Base-by-base conservation (phyloP, 306 rosid species). In the Lathyrus tuberosus region DNA sequence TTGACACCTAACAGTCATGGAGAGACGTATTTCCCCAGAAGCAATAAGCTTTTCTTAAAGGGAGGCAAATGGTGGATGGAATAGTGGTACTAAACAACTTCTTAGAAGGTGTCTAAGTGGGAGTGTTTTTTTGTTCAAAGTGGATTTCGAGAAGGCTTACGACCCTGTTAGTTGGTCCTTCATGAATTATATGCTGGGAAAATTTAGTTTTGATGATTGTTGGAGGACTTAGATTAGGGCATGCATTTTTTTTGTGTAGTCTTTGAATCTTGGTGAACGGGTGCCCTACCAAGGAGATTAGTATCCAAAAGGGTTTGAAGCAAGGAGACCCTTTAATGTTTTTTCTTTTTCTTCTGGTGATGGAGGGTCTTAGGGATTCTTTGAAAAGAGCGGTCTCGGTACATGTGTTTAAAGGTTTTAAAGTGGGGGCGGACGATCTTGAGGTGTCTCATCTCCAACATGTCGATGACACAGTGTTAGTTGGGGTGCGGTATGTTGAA, bases 351-450 rank as follows among this genome's bases (percentile, higher is more conserved):
- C 30, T 40, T 40, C 44, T 10, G 3, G 44, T 40, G 10, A 12
- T 2, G 11, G 14, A 40, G 13, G 98, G 30, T 3, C 30, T 26
- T 26, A 26, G 30, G 3, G 30, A 0, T 26, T 26, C 30, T 26
- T 26, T 26, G 30, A 26, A 4, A 26, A 24, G 3, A 2, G 2
- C 3, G 3, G 26, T 24, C 28, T 24, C 28, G 5, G 30, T 26
- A 26, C 4, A 2, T 26, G 30, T 3, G 0, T 26, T 26, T 26
- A 4, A 26, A 26, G 30, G 30, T 26, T 26, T 26, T 26, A 3
- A 26, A 4, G 4, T 26, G 4, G 30, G 30, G 30, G 30, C 4
- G 4, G 4, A 26, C 5, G 4, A 3, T 4, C 30, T 26, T 26
- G 4, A 26, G 4, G 30, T 26, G 4, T 26, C 30, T 26, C 4